Percentiles rank a stretch among this genome's conserved stretches.
These are phyloP conservation scores for Suhomyces kilbournensis DNA, from an alignment of 805 yeast species.

Conservation along the genomic window DNA sequence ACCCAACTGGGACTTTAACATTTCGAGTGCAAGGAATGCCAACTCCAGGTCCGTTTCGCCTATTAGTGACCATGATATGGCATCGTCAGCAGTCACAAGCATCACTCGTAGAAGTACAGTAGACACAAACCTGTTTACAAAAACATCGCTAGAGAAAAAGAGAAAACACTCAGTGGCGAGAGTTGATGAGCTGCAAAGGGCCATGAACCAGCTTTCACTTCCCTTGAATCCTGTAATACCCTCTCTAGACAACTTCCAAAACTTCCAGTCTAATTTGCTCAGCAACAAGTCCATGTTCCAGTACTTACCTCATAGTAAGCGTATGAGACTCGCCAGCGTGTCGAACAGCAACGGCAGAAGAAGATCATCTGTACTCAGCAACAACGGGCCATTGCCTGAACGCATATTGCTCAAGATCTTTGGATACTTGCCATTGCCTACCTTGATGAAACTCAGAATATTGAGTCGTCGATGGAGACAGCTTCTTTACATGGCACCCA, in stretches of 20 bases:
- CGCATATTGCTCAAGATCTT: constrained; percentile 53
- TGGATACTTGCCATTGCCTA: constrained; percentile 50
- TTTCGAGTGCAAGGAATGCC: neutral
- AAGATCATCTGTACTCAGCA: constrained; percentile 54
- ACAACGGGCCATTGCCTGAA: constrained; percentile 60
- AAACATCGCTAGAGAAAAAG: constrained; percentile 7
- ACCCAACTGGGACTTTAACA: constrained; percentile 19
- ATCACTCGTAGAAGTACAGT: neutral
- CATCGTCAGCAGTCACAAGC: neutral
- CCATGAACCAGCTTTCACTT: constrained; percentile 8
- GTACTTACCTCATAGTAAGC: constrained; percentile 53
- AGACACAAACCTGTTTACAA: neutral
- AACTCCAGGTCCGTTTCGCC: constrained; percentile 12
- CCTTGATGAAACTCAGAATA: constrained; percentile 55
- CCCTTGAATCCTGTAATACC: constrained; percentile 42
- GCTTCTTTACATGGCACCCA: constrained; percentile 54
- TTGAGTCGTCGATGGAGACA: constrained; percentile 71
- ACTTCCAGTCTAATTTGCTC: constrained; percentile 15
- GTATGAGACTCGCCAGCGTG: constrained; percentile 47
- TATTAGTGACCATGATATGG: neutral
- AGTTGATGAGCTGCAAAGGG: constrained; percentile 14
- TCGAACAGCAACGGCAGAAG: constrained; percentile 41
- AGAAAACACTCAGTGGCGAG: constrained; percentile 10
- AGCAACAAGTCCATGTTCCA: constrained; percentile 36
- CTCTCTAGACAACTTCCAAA: constrained; percentile 31